A percentile compares a stretch with the other conserved stretches of the same genome.
These are phyloP conservation scores for Diversispora epigaea DNA, from an alignment of 192 early-diverging fungal genomes.

Conservation along the genomic window DNA sequence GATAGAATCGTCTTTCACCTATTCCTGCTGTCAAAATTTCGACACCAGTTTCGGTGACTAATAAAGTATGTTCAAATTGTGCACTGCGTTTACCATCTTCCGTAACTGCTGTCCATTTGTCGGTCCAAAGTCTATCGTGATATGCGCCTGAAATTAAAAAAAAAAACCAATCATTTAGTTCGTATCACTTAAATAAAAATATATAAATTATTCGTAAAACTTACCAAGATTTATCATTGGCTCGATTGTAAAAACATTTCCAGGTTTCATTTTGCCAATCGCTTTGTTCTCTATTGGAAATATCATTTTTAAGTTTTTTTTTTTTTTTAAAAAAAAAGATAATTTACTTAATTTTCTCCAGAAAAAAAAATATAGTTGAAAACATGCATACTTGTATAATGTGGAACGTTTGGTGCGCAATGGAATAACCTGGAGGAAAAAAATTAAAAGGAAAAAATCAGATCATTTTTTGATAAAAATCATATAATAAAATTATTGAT, in stretches of 20 bases:
- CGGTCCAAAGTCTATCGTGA: conserved; percentile 71
- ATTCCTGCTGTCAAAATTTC: conserved; percentile 70
- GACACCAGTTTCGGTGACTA: conserved; percentile 89
- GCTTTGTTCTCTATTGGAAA: conserved; percentile 77
- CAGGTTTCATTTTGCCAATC: conserved; percentile 91
- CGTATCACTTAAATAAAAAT: neutral
- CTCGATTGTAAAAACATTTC: conserved; percentile 97
- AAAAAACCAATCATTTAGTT: neutral
- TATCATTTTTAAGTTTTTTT: neutral
- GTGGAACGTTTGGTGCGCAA: conserved; percentile 85
- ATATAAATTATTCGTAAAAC: neutral
- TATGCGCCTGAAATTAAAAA: conserved; percentile 35
- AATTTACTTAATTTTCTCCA: neutral
- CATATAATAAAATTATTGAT: neutral
- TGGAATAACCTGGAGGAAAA: conserved; percentile 74
- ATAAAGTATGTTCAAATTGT: conserved; percentile 95
- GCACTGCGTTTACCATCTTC: conserved; percentile 91
- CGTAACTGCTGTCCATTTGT: conserved; percentile 89
- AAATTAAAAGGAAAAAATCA: neutral
- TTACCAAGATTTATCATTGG: conserved; percentile 98
- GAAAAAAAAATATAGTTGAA: conserved; percentile 8
- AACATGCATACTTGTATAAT: conserved; percentile 70
- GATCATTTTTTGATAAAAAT: neutral
- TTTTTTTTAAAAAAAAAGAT: neutral
- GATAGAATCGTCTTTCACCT: conserved; percentile 16